A percentile compares a stretch with the other conserved stretches of the same genome.
Evolutionary conservation across 2,329 filamentous ascomycete species (phyloP).

Genomic region (Sphaerulina vaccinii): DNA sequence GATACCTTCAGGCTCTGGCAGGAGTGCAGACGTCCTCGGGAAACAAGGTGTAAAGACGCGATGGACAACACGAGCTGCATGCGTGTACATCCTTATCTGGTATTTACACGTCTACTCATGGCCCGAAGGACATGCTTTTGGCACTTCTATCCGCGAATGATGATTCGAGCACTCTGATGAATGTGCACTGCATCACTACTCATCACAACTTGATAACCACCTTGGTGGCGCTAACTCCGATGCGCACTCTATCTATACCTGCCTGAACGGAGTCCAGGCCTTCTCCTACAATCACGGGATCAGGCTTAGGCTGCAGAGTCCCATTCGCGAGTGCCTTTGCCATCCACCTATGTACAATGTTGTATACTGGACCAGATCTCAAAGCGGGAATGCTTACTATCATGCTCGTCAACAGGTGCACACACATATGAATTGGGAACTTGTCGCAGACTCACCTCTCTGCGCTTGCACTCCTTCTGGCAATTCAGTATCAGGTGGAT

Average conservation of each 20-base stretch:
- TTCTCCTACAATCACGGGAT: slow-evolving; percentile 20
- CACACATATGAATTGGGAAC: background rate
- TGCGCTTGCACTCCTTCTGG: slow-evolving; percentile 12
- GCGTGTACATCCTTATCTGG: too few relatives aligned
- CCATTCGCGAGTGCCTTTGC: slow-evolving; percentile 18
- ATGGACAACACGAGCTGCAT: too few relatives aligned
- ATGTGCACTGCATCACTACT: too few relatives aligned
- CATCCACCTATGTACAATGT: slow-evolving; percentile 18
- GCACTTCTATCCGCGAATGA: too few relatives aligned
- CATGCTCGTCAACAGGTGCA: background rate
- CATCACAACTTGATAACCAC: slow-evolving; percentile 23
- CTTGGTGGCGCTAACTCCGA: slow-evolving; percentile 27
- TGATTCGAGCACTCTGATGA: too few relatives aligned
- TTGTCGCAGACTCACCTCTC: slow-evolving; percentile 7
- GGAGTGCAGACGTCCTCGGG: too few relatives aligned
- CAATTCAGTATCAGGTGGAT: slow-evolving; percentile 7
- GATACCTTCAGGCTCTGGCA: background rate
- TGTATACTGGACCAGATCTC: slow-evolving; percentile 7
- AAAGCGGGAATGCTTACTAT: slow-evolving; percentile 19
- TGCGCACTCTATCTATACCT: slow-evolving; percentile 19
- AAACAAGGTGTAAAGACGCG: too few relatives aligned
- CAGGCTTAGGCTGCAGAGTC: slow-evolving; percentile 18
- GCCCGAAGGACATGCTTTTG: too few relatives aligned
- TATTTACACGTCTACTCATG: too few relatives aligned
- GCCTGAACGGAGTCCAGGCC: slow-evolving; percentile 23